These are phyloP conservation scores for Rhynchosporium graminicola DNA, from an alignment of 2,329 filamentous ascomycete species.

Conservation along the genomic window DNA sequence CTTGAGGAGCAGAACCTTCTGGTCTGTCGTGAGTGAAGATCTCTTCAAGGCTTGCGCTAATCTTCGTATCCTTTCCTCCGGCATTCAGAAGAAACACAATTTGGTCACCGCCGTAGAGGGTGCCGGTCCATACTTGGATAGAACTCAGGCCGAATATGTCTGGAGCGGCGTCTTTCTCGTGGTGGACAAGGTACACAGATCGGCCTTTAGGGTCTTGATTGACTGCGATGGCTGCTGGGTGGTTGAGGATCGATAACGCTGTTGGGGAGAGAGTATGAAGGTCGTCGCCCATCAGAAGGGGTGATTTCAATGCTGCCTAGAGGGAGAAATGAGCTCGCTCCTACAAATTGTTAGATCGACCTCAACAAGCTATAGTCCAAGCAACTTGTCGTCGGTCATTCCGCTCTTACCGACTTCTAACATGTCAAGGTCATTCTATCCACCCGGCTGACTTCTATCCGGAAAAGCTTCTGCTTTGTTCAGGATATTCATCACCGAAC, in stretches of 20 bases:
- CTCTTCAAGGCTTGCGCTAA: slow-evolving; percentile 51
- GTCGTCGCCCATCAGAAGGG: slow-evolving; percentile 30
- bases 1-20: slow-evolving; percentile 44
- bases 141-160: slow-evolving; percentile 47
- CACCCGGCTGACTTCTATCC: slow-evolving; percentile 29
- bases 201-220: slow-evolving; percentile 29
- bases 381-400: slow-evolving; percentile 31
- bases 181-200: slow-evolving; percentile 21
- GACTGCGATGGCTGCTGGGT: slow-evolving; percentile 29
- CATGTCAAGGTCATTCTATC: slow-evolving; percentile 34
- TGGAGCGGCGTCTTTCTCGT: slow-evolving; percentile 44
- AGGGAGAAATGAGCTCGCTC: slow-evolving; percentile 32
- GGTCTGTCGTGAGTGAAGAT: slow-evolving; percentile 51
- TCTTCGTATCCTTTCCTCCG: slow-evolving; percentile 44
- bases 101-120: slow-evolving; percentile 44
- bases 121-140: slow-evolving; percentile 51
- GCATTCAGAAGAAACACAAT: slow-evolving; percentile 51
- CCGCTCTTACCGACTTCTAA: slow-evolving; percentile 32
- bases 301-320: slow-evolving; percentile 32
- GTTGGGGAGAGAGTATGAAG: slow-evolving; percentile 23
- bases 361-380: not conserved
- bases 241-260: slow-evolving; percentile 31
- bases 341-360: slow-evolving; percentile 5
- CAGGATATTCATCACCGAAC: slow-evolving; percentile 29
- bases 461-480: slow-evolving; percentile 29